These are phyloP conservation scores for Butyriboletus appendiculatus DNA, from an alignment of 1,284 basidiomycete species.

Conservation along the genomic window DNA sequence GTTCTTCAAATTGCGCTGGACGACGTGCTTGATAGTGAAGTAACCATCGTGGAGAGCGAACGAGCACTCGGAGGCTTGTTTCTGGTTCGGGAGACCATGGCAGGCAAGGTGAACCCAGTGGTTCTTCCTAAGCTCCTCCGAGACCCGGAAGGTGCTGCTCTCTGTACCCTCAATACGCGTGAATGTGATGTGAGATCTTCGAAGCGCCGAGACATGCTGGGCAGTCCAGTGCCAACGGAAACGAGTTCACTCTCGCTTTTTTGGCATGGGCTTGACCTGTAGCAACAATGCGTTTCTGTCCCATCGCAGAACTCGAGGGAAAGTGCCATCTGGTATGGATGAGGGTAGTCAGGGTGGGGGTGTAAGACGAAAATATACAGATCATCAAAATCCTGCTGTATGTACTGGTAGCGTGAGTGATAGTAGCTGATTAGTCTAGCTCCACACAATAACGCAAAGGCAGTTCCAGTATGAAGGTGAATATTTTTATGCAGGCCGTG, in stretches of 20 bases:
- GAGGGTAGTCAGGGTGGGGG: too few species aligned
- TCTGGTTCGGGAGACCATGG: background rate
- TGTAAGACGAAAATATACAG: too few species aligned
- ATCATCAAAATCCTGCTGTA: too few species aligned
- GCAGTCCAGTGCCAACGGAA: background rate
- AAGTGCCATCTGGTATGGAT: too few species aligned
- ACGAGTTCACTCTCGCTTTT: background rate
- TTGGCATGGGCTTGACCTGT: too few species aligned
- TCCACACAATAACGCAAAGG: too few species aligned
- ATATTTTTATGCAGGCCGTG: too few species aligned
- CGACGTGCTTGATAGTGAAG: background rate
- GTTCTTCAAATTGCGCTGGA: background rate
- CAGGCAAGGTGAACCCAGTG: slow-evolving; percentile 1
- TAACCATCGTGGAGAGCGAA: background rate
- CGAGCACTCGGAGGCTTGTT: background rate
- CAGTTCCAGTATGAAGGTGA: too few species aligned
- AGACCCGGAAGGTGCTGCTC: background rate
- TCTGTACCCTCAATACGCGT: background rate
- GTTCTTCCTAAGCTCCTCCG: background rate
- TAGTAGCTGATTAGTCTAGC: too few species aligned
- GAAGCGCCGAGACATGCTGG: background rate
- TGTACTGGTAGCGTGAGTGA: too few species aligned
- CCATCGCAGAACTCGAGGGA: too few species aligned
- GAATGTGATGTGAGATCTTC: background rate
- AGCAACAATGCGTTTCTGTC: too few species aligned